Evolutionary conservation across 2,329 filamentous ascomycete species (phyloP).

Genomic region (Elsinoe arachidis): DNA sequence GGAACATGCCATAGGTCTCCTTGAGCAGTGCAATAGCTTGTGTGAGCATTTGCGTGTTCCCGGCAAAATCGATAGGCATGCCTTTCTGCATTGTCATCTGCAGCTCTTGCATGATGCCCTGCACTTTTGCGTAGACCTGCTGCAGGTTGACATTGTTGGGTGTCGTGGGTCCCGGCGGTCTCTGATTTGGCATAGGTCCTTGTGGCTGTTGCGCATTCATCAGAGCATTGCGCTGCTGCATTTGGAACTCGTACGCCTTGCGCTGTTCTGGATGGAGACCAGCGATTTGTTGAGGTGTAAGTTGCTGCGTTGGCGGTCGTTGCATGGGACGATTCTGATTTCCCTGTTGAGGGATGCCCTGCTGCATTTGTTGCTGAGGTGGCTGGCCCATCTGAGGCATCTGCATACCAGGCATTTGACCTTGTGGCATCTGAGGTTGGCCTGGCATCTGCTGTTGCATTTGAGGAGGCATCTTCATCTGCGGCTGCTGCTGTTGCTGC

Average conservation of each 20-base stretch:
- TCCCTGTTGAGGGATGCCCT: conserved; percentile 6
- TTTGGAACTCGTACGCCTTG: conserved; percentile 19
- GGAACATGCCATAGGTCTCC: conserved; percentile 21
- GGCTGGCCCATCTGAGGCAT: conserved; percentile 12
- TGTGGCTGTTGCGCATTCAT: conserved; percentile 19
- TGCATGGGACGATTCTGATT: conserved; percentile 14
- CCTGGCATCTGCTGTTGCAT: conserved; percentile 25
- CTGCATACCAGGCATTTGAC: conserved; percentile 10
- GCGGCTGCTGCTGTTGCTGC: conserved; percentile 20
- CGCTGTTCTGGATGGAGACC: conserved; percentile 20
- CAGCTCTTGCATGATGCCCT: conserved; percentile 4
- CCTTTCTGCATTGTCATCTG: conserved; percentile 6
- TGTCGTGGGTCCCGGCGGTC: not conserved
- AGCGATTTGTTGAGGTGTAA: conserved; percentile 20
- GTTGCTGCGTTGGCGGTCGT: conserved; percentile 5
- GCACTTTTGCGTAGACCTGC: not conserved
- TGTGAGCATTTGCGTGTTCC: not conserved
- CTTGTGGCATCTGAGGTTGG: conserved; percentile 22
- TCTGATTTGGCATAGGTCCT: conserved; percentile 4
- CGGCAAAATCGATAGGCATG: not conserved
- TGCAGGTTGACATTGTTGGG: not conserved
- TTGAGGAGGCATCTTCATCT: conserved; percentile 21
- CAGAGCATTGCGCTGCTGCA: conserved; percentile 21
- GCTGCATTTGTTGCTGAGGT: conserved; percentile 19
- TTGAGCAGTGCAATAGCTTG: conserved; percentile 19